Percentiles rank a stretch among this genome's conserved stretches.
These are phyloP conservation scores for Leavenworthia alabamica DNA, from an alignment of 345 rosid genomes.

Conservation along the genomic window DNA sequence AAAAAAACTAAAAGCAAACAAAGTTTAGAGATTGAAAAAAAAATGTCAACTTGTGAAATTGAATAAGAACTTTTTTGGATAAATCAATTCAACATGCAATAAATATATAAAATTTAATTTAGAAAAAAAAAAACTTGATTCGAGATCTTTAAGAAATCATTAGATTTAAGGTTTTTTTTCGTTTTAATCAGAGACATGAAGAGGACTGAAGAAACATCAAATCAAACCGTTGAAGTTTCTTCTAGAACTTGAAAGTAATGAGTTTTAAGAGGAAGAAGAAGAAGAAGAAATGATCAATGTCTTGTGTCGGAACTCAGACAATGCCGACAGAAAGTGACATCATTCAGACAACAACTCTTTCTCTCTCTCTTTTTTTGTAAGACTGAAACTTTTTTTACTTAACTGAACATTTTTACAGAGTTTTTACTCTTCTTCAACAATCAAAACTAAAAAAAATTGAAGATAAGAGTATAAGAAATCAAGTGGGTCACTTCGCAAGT, in stretches of 20 bases:
- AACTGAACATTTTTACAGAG: not conserved
- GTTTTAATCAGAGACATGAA: not conserved
- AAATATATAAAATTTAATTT: not conserved
- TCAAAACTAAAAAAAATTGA: slow-evolving; percentile 24
- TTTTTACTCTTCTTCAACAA: slow-evolving; percentile 13
- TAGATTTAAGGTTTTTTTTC: slow-evolving; percentile 1
- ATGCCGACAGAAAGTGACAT: slow-evolving; percentile 90
- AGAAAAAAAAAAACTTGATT: slow-evolving; percentile 21
- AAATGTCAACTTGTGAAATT: slow-evolving; percentile 22
- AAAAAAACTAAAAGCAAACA: not conserved
- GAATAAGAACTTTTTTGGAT: slow-evolving; percentile 8
- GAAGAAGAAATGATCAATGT: slow-evolving; percentile 36
- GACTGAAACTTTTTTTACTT: slow-evolving; percentile 16
- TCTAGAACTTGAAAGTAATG: slow-evolving; percentile 36
- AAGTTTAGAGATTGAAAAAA: slow-evolving; percentile 13
- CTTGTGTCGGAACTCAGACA: slow-evolving; percentile 63
- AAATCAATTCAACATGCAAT: slow-evolving; percentile 25
- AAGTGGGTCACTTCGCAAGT: slow-evolving; percentile 38
- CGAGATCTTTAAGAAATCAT: slow-evolving; percentile 34
- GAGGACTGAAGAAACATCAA: slow-evolving; percentile 29
- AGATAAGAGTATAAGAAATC: slow-evolving; percentile 27
- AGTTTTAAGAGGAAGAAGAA: slow-evolving; percentile 4
- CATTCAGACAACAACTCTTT: slow-evolving; percentile 58
- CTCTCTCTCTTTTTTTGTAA: slow-evolving; percentile 23
- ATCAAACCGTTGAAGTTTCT: slow-evolving; percentile 36